Evolutionary conservation across 2,329 filamentous ascomycete species (phyloP).

Genomic region (Didymella pomorum): DNA sequence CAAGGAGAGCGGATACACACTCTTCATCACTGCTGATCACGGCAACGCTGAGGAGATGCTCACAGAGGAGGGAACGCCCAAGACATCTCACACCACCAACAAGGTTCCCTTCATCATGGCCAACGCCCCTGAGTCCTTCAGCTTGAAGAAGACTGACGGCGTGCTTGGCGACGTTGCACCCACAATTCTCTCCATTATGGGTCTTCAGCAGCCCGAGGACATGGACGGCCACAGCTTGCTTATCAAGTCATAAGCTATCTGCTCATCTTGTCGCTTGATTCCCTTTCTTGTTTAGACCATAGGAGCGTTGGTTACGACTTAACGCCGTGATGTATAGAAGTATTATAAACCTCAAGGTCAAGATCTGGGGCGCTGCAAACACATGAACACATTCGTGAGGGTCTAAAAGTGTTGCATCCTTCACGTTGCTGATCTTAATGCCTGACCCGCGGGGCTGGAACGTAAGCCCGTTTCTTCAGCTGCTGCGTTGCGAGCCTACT

Average conservation of each 20-base stretch:
- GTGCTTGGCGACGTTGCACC: slow-evolving; percentile 98
- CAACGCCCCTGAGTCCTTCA: slow-evolving; percentile 91
- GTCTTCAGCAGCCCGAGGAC: slow-evolving; percentile 84
- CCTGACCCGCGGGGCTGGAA: not conserved
- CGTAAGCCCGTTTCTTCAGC: not conserved
- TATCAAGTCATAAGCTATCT: slow-evolving; percentile 66
- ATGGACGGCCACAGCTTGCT: slow-evolving; percentile 91
- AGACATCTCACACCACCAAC: slow-evolving; percentile 98
- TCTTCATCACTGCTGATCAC: slow-evolving; percentile 97
- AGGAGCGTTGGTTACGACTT: slow-evolving; percentile 20
- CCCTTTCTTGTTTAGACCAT: slow-evolving; percentile 19
- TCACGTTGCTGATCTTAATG: not conserved
- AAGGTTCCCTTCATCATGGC: slow-evolving; percentile 98
- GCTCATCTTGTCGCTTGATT: slow-evolving; percentile 8
- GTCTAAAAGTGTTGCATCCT: not conserved
- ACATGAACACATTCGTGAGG: not conserved
- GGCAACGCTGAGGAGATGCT: slow-evolving; percentile 99
- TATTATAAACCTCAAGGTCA: slow-evolving; percentile 3
- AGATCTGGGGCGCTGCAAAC: not conserved
- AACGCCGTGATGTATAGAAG: slow-evolving; percentile 22
- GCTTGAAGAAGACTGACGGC: slow-evolving; percentile 80
- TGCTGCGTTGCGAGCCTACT: not conserved
- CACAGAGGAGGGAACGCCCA: slow-evolving; percentile 91
- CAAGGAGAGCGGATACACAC: slow-evolving; percentile 89
- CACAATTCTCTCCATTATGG: slow-evolving; percentile 91